A percentile compares a stretch with the other conserved stretches of the same genome.
Conservation (phyloP, 495 filamentous ascomycete genomes). For the Aspergillus egyptiacus region DNA sequence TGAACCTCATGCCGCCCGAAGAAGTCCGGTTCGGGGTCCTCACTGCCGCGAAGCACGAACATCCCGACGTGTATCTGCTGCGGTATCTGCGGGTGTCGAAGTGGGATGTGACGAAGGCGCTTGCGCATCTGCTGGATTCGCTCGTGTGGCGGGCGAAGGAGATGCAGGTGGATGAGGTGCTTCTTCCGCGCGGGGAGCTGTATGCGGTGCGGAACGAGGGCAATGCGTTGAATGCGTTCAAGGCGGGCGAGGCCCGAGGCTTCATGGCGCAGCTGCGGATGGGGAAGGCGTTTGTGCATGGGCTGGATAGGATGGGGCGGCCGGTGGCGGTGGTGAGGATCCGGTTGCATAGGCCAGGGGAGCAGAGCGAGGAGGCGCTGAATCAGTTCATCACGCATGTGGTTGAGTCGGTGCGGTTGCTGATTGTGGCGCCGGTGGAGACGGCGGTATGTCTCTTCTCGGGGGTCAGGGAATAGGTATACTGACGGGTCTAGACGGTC, state of each 20-base stretch:
- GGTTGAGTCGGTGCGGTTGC: constrained; percentile 74
- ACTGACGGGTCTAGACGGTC: constrained; percentile 47
- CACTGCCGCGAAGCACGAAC: constrained; percentile 30
- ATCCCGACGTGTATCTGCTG: constrained; percentile 78
- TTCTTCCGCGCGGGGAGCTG: constrained; percentile 66
- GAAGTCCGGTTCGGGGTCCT: constrained; percentile 24
- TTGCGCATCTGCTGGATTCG: constrained; percentile 82
- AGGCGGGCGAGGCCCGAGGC: constrained; percentile 51
- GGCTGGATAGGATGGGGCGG: constrained; percentile 66
- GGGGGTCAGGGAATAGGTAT: background rate
- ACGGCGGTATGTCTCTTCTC: constrained; percentile 60
- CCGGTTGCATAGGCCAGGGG: constrained; percentile 66
- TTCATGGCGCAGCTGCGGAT: constrained; percentile 73
- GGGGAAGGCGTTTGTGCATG: constrained; percentile 86
- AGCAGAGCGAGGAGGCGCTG: constrained; percentile 69
- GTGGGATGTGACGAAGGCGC: constrained; percentile 82
- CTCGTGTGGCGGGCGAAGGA: constrained; percentile 75
- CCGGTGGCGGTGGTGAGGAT: constrained; percentile 79
- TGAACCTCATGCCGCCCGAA: constrained; percentile 20
- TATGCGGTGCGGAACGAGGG: constrained; percentile 51
- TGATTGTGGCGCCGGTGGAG: constrained; percentile 67
- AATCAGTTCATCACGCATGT: constrained; percentile 81
- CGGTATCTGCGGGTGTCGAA: constrained; percentile 82
- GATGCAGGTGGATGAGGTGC: constrained; percentile 71
- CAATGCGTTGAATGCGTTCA: constrained; percentile 34